phyloP scores from a whole-genome alignment of 331 rosid species.

The Arachis monticola region DNA sequence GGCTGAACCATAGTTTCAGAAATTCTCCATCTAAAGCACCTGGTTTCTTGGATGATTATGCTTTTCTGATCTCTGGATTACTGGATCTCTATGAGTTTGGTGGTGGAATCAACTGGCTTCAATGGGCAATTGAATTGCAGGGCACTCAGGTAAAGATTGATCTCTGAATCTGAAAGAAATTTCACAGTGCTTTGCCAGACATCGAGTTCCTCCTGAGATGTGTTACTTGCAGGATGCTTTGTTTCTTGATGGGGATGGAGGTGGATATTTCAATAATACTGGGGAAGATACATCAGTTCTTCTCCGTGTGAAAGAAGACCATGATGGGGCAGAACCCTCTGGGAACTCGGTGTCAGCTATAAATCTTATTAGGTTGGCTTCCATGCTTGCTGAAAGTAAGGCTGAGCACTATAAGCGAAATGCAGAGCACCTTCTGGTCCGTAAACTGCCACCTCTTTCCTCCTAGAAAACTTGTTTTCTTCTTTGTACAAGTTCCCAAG shows the following conservation, averaged over 20 bases:
- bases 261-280: constrained; percentile 86
- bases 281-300: constrained; percentile 93
- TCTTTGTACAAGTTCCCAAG: constrained; percentile 7
- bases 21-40: constrained; percentile 88
- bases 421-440: constrained; percentile 87
- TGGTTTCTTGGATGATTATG: constrained; percentile 92
- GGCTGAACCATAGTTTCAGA: constrained; percentile 86
- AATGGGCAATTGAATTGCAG: constrained; percentile 90
- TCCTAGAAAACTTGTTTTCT: constrained; percentile 20
- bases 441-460: constrained; percentile 27
- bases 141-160: constrained; percentile 72
- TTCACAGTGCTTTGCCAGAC: constrained; percentile 27
- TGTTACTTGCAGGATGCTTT: constrained; percentile 72
- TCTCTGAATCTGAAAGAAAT: constrained; percentile 17
- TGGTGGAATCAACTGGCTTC: constrained; percentile 73
- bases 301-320: constrained; percentile 91
- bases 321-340: constrained; percentile 95
- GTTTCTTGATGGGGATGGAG: constrained; percentile 88
- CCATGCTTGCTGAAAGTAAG: constrained; percentile 68
- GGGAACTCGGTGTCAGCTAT: constrained; percentile 88
- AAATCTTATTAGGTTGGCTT: constrained; percentile 79
- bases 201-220: constrained; percentile 34
- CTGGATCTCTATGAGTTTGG: constrained; percentile 89
- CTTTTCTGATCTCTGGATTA: constrained; percentile 79
- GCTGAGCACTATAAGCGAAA: constrained; percentile 63